A percentile compares a stretch with the other conserved stretches of the same genome.
These are phyloP conservation scores for Protomyces pachydermus DNA, from an alignment of 1,139 yeast species.

Conservation along the genomic window DNA sequence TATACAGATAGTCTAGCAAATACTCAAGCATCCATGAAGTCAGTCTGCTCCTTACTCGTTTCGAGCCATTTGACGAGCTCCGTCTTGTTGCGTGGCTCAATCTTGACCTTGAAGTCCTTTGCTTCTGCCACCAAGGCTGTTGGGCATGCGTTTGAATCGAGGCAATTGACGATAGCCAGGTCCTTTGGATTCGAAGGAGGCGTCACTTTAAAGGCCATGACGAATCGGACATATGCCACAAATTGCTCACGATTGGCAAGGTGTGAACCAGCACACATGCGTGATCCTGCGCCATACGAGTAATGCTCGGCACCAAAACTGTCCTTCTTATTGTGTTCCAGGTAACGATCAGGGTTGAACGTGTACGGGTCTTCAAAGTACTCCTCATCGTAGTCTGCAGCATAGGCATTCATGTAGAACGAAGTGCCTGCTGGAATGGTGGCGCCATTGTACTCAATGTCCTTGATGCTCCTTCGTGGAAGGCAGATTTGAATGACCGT, in stretches of 20 bases:
- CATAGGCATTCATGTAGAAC: slow-evolving; percentile 61
- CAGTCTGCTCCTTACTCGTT: neutral
- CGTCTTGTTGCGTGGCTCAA: neutral
- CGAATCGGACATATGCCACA: slow-evolving; percentile 30
- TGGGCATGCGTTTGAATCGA: slow-evolving; percentile 16
- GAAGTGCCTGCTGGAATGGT: slow-evolving; percentile 53
- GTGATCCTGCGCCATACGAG: slow-evolving; percentile 59
- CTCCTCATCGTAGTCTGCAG: slow-evolving; percentile 58
- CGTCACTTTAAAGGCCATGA: neutral
- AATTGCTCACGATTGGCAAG: slow-evolving; percentile 58
- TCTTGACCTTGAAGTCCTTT: slow-evolving; percentile 31
- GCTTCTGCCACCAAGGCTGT: slow-evolving; percentile 36
- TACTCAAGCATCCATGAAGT: neutral
- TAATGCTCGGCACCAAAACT: slow-evolving; percentile 42
- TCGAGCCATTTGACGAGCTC: neutral
- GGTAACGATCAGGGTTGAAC: slow-evolving; percentile 55
- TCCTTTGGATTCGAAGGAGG: neutral
- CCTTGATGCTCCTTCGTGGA: slow-evolving; percentile 55
- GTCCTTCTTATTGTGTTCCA: slow-evolving; percentile 37
- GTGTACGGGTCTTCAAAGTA: slow-evolving; percentile 46
- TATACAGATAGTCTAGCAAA: neutral
- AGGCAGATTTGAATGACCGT: slow-evolving; percentile 62
- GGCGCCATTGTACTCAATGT: slow-evolving; percentile 42
- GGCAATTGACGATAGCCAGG: neutral
- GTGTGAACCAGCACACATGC: slow-evolving; percentile 59